These are phyloP conservation scores for Syzygium syzygioides DNA, from an alignment of 441 rosid species.

Conservation along the genomic window DNA sequence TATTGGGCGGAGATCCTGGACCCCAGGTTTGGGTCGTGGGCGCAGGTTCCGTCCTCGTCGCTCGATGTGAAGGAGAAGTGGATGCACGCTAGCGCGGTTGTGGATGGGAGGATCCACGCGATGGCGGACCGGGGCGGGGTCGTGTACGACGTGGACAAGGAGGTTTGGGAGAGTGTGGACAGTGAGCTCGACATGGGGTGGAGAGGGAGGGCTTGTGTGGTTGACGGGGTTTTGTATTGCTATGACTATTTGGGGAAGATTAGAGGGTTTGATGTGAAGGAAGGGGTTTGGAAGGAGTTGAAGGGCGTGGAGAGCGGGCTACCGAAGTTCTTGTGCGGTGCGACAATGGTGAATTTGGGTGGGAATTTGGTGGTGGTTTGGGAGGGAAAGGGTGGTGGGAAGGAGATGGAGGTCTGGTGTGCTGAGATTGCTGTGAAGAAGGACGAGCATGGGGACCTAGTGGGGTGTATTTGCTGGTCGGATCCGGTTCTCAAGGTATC, in stretches of 20 bases:
- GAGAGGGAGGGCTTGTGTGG: constrained; percentile 82
- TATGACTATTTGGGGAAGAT: constrained; percentile 85
- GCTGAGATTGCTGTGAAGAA: constrained; percentile 53
- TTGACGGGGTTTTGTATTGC: constrained; percentile 54
- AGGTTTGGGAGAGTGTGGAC: constrained; percentile 53
- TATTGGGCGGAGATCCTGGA: constrained; percentile 86
- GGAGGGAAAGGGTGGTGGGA: constrained; percentile 54
- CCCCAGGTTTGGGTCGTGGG: constrained; percentile 40
- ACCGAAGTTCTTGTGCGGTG: constrained; percentile 73
- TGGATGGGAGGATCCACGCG: constrained; percentile 51
- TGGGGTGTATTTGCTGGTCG: constrained; percentile 58
- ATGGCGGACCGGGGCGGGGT: constrained; percentile 84
- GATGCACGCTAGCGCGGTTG: constrained; percentile 91
- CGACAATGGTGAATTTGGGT: constrained; percentile 66
- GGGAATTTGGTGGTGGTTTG: constrained; percentile 72
- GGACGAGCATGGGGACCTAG: constrained; percentile 34
- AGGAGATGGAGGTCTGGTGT: constrained; percentile 58
- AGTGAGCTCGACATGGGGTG: constrained; percentile 60
- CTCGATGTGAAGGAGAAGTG: constrained; percentile 61
- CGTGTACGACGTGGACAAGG: constrained; percentile 38
- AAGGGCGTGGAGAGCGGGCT: constrained; percentile 48
- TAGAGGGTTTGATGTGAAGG: constrained; percentile 55
- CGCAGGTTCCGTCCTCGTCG: constrained; percentile 39
- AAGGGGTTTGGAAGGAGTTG: constrained; percentile 50
- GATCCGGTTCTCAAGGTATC: constrained; percentile 41